Evolutionary conservation across 2,329 filamentous ascomycete genomes (phyloP), one percentile per base, ranked within the genome.

Genomic region (Colletotrichum ledebouriae): DNA sequence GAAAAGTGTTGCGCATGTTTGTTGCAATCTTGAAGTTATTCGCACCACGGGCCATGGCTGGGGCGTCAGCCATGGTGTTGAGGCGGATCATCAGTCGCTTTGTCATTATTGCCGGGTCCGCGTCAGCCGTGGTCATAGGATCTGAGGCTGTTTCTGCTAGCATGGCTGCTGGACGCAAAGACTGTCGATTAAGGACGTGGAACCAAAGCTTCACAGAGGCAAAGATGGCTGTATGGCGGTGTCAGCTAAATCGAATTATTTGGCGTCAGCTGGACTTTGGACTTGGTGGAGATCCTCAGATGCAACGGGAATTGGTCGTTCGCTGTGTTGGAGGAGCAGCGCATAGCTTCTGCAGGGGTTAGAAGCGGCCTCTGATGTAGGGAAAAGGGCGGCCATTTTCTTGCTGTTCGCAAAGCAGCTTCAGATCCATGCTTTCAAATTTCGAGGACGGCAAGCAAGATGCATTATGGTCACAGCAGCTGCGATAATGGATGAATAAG

Each of bases 1-100:
- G 60, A 33, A 73, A 62, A 11, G 60, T 53, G 15, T 68, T 68
- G 34, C 60, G 65, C 60, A 68, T 64, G 53, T 64, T 53, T 17
- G 44, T 34, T 20, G 65, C 65, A 41, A 68, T 65, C 29, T 64
- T 59, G 60, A 59, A 29, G n/a, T 68, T 68, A 55, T 68, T 68
- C 10, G 52, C 60, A 10, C 57, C 50, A 13, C 61, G 34, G 37
- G 65, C 65, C 65, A 68, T 68, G 39, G 44, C 65, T n/a, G 60
- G 11, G 46, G 65, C 65, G 49, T 68, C 65, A n/a, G 52, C 60
- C 12, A 59, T 17, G 20, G 65, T 59, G 25, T 55, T 59, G 25
- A 60, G 61, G 41, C 65, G 65, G 20, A 68, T 47, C 5, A 65
- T 15, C 13, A 68, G 53, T 25, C 61, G 53, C 11, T 41, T 65